phyloP scores from a whole-genome alignment of 805 yeast genomes.

The Kodamaea lidongshanica region DNA sequence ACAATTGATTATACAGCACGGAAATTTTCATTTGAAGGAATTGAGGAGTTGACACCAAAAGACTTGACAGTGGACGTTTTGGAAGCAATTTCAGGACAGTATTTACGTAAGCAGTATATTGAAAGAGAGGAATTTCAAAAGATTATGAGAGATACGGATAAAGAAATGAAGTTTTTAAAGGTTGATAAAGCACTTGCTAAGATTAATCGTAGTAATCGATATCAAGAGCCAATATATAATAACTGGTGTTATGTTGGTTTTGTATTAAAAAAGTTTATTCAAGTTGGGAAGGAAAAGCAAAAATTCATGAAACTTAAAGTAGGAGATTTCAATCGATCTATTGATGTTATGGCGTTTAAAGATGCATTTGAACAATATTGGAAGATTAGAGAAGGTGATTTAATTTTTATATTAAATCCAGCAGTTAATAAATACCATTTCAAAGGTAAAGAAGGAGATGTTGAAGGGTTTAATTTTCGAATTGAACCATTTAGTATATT shows the following conservation, averaged over 20 bases:
- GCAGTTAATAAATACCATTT: constrained; percentile 32
- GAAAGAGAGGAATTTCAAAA: constrained; percentile 25
- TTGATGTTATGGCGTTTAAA: constrained; percentile 61
- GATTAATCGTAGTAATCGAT: constrained; percentile 58
- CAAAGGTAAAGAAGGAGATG: constrained; percentile 24
- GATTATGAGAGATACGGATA: constrained; percentile 34
- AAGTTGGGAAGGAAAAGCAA: constrained; percentile 32
- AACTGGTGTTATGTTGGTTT: constrained; percentile 83
- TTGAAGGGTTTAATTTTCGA: constrained; percentile 45
- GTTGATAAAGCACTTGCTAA: constrained; percentile 57
- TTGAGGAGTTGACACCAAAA: constrained; percentile 7
- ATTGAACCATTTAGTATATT: constrained; percentile 51
- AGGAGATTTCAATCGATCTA: constrained; percentile 59
- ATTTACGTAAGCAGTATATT: constrained; percentile 21
- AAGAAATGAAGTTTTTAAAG: constrained; percentile 43
- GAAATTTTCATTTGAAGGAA: constrained; percentile 19
- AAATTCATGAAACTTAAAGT: constrained; percentile 58
- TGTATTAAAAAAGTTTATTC: constrained; percentile 51
- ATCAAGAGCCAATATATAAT: constrained; percentile 57
- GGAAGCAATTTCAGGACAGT: constrained; percentile 16
- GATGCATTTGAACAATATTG: constrained; percentile 64
- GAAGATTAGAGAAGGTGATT: constrained; percentile 68
- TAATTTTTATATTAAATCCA: constrained; percentile 74
- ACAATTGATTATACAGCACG: constrained; percentile 19
- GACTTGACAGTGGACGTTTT: constrained; percentile 14